phyloP scores from a whole-genome alignment of 2,329 filamentous ascomycete species.

The Neurospora sp. region DNA sequence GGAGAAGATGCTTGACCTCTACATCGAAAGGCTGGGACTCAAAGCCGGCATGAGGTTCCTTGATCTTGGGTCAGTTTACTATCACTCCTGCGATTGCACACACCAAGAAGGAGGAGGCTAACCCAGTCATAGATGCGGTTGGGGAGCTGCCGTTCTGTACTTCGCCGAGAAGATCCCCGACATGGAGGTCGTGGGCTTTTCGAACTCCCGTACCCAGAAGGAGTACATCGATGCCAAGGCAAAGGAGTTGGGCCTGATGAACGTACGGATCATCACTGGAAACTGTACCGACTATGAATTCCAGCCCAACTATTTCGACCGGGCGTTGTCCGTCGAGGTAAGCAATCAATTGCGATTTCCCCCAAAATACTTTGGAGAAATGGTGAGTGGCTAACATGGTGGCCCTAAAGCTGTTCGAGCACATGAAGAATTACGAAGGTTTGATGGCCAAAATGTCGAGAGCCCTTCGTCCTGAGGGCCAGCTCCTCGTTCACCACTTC shows the following conservation, averaged over 20 bases:
- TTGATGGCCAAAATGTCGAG: slow-evolving; percentile 53
- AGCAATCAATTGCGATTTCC: background rate
- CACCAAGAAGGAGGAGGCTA: slow-evolving; percentile 18
- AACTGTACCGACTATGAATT: slow-evolving; percentile 60
- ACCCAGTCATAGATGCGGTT: slow-evolving; percentile 41
- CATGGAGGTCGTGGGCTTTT: slow-evolving; percentile 54
- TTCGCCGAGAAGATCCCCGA: slow-evolving; percentile 56
- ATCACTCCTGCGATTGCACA: background rate
- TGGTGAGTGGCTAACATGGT: background rate
- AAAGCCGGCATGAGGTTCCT: slow-evolving; percentile 50
- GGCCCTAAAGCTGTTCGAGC: slow-evolving; percentile 52
- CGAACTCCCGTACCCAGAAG: slow-evolving; percentile 60
- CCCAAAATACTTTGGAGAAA: background rate
- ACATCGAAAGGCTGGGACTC: slow-evolving; percentile 50
- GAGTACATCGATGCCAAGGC: slow-evolving; percentile 53
- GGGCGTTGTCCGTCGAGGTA: slow-evolving; percentile 55
- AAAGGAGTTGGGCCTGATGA: slow-evolving; percentile 42
- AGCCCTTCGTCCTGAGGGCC: slow-evolving; percentile 51
- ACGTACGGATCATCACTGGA: slow-evolving; percentile 55
- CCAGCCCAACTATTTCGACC: slow-evolving; percentile 45
- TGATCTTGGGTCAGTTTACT: slow-evolving; percentile 44
- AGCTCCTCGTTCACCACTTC: slow-evolving; percentile 62
- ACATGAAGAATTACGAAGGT: slow-evolving; percentile 66
- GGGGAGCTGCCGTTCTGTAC: slow-evolving; percentile 56
- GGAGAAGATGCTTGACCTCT: slow-evolving; percentile 53